These are phyloP conservation scores for Euptelea pleiosperma DNA, from an alignment of 164 flowering plant species.

Conservation along the genomic window DNA sequence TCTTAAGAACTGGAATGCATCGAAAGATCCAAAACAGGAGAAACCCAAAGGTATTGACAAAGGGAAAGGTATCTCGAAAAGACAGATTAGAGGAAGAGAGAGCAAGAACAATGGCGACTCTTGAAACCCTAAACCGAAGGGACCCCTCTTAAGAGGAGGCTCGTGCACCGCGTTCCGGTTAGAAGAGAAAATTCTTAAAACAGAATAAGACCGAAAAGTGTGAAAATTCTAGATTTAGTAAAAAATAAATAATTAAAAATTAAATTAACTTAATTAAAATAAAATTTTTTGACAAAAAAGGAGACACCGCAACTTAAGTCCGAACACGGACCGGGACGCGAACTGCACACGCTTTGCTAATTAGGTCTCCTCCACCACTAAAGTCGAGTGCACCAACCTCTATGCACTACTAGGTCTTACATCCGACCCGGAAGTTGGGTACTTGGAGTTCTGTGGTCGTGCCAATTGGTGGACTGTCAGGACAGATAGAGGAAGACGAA, in stretches of 20 bases:
- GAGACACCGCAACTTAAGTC: too few relatives aligned
- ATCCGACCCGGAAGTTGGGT: too few relatives aligned
- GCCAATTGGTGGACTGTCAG: not conserved
- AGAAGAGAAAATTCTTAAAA: slow-evolving; percentile 15
- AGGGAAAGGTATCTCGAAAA: too few relatives aligned
- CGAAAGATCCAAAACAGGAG: too few relatives aligned
- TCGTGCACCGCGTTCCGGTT: slow-evolving; percentile 31
- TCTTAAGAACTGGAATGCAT: too few relatives aligned
- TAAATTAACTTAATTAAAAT: too few relatives aligned
- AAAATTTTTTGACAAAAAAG: too few relatives aligned
- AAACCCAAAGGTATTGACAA: too few relatives aligned
- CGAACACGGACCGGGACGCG: not conserved
- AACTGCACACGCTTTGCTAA: slow-evolving; percentile 2
- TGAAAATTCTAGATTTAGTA: slow-evolving; percentile 1
- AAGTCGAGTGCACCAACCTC: too few relatives aligned
- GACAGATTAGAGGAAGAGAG: not conserved
- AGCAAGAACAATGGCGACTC: not conserved
- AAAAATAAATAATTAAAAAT: not conserved
- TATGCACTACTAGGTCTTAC: too few relatives aligned
- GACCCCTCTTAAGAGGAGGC: slow-evolving; percentile 17
- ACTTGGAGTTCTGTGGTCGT: too few relatives aligned
- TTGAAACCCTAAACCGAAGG: slow-evolving; percentile 21
- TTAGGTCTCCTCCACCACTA: too few relatives aligned
- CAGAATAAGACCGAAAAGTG: not conserved
- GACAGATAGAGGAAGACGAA: not conserved